Evolutionary conservation across 2,329 filamentous ascomycete species (phyloP).

Genomic region (Trichoderma gracile): DNA sequence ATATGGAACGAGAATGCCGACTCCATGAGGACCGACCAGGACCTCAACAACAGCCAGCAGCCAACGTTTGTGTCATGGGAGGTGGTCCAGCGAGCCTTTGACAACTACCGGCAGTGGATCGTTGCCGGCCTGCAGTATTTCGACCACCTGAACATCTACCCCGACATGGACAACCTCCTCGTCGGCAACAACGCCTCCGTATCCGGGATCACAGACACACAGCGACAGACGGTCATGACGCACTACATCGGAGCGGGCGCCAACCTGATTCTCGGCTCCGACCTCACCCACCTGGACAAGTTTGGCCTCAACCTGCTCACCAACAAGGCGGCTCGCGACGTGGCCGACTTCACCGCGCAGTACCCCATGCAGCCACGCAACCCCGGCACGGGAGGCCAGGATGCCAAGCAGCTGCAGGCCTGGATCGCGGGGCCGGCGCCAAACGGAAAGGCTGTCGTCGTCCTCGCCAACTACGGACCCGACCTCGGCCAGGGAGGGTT

Average conservation of each 20-base stretch:
- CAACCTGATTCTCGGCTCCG: conserved; percentile 29
- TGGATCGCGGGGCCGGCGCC: conserved; percentile 29
- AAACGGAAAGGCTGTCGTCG: conserved; percentile 26
- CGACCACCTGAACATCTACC: conserved; percentile 26
- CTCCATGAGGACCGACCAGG: conserved; percentile 30
- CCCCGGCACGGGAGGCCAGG: conserved; percentile 28
- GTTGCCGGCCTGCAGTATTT: conserved; percentile 27
- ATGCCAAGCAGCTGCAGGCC: conserved; percentile 29
- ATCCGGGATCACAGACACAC: conserved; percentile 27
- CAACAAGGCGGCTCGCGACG: conserved; percentile 25
- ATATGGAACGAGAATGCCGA: conserved; percentile 30
- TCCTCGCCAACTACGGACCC: conserved; percentile 30
- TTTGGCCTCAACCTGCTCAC: conserved; percentile 28
- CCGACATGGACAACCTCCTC: conserved; percentile 29
- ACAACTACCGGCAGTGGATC: conserved; percentile 31
- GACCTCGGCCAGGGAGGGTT: conserved; percentile 30
- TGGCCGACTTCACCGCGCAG: conserved; percentile 28
- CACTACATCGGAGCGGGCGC: conserved; percentile 30
- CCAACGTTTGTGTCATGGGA: conserved; percentile 27
- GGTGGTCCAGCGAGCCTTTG: conserved; percentile 28
- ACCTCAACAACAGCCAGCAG: conserved; percentile 28
- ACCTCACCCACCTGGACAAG: conserved; percentile 27
- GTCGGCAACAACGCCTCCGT: conserved; percentile 27
- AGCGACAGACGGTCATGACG: conserved; percentile 30
- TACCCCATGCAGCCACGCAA: conserved; percentile 30